These are phyloP conservation scores for Colletotrichum euphorbiae DNA, from an alignment of 2,329 filamentous ascomycete species.

Conservation along the genomic window DNA sequence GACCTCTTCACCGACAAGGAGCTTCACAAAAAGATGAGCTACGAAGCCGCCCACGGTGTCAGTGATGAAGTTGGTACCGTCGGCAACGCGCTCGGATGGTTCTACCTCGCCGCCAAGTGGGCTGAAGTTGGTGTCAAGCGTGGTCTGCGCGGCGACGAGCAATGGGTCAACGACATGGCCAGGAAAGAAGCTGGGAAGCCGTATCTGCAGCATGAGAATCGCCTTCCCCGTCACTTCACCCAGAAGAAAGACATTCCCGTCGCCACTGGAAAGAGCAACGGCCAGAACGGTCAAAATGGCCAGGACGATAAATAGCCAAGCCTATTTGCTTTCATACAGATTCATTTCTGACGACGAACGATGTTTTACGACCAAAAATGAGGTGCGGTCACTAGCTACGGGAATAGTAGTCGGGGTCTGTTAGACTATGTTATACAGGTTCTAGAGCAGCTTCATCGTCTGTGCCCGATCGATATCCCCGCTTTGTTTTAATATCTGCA, in stretches of 20 bases:
- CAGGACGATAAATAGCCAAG: neutral
- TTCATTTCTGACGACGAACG: no score
- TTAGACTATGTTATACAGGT: slow-evolving; percentile 1
- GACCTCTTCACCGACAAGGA: slow-evolving; percentile 73
- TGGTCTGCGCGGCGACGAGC: slow-evolving; percentile 67
- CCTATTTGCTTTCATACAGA: no score
- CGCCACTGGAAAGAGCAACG: slow-evolving; percentile 8
- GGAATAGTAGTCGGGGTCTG: neutral
- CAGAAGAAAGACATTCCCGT: slow-evolving; percentile 44
- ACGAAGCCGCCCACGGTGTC: slow-evolving; percentile 73
- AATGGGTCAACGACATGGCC: slow-evolving; percentile 81
- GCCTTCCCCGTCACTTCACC: slow-evolving; percentile 64
- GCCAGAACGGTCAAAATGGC: neutral
- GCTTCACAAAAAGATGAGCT: slow-evolving; percentile 74
- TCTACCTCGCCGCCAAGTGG: slow-evolving; percentile 79
- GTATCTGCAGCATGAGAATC: slow-evolving; percentile 70
- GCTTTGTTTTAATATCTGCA: neutral
- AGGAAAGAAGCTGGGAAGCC: slow-evolving; percentile 71
- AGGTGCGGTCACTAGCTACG: no score
- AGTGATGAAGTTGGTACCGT: slow-evolving; percentile 87
- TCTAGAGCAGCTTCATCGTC: slow-evolving; percentile 8
- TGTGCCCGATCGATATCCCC: neutral
- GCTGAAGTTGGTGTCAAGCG: slow-evolving; percentile 62
- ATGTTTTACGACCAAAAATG: no score
- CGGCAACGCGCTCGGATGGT: slow-evolving; percentile 80